phyloP scores from a whole-genome alignment of 2,329 filamentous ascomycete species.

The Pseudogymnoascus sp. region DNA sequence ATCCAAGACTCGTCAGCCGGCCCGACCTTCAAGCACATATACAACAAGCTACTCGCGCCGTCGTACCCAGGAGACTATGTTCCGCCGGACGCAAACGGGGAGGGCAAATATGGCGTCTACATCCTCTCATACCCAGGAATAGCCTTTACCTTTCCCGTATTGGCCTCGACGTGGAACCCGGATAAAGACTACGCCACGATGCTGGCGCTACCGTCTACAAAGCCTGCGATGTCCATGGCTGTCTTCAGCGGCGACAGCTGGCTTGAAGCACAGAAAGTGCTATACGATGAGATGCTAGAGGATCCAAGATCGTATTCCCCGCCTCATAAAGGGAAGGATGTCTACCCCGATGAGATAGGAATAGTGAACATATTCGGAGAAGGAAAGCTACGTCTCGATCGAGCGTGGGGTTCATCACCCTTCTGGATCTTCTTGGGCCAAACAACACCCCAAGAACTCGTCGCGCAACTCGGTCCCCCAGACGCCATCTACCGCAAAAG shows the following conservation, averaged over 20 bases:
- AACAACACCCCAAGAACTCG: slow-evolving; percentile 84
- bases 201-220: slow-evolving; percentile 68
- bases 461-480: slow-evolving; percentile 84
- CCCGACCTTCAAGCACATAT: slow-evolving; percentile 80
- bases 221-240: slow-evolving; percentile 77
- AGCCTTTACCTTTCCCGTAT: slow-evolving; percentile 81
- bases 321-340: slow-evolving; percentile 60
- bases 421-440: slow-evolving; percentile 72
- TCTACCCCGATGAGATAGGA: slow-evolving; percentile 82
- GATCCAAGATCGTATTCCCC: slow-evolving; percentile 66
- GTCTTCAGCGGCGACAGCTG: slow-evolving; percentile 87
- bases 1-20: slow-evolving; percentile 40
- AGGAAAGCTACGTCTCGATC: slow-evolving; percentile 68
- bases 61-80: slow-evolving; percentile 93
- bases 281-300: slow-evolving; percentile 69
- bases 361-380: slow-evolving; percentile 69
- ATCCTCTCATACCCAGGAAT: slow-evolving; percentile 91
- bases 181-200: slow-evolving; percentile 77
- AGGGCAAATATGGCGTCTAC: slow-evolving; percentile 62
- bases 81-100: slow-evolving; percentile 46
- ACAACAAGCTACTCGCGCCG: slow-evolving; percentile 85
- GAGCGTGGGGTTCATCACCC: slow-evolving; percentile 58
- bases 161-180: slow-evolving; percentile 65
- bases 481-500: slow-evolving; percentile 91
- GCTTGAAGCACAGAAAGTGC: slow-evolving; percentile 67